Base-by-base conservation (phyloP, 495 filamentous ascomycete genomes). In the Tuber microsphaerosporum region DNA sequence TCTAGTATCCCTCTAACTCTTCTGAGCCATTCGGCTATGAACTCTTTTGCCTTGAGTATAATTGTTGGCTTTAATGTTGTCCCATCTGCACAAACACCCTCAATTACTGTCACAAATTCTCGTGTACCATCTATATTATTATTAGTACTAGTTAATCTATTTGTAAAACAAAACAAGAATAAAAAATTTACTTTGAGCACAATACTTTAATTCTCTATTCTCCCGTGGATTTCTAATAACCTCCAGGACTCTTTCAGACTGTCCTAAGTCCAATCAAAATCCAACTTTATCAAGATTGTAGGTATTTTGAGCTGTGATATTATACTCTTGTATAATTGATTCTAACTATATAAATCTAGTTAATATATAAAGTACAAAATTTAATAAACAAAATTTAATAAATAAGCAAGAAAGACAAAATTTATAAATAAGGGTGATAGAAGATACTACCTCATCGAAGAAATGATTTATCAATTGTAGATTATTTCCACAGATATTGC, bases 71-170 rank as follows among this genome's bases (percentile, higher is more conserved):
- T 45, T 41, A 71, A n/a, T 48, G 20, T 20, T 8, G 65, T 74
- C 10, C 72, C 72, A 22, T 39, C 51, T n/a, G 75, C 72, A n/a
- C 61, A 74, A 43, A 77, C 48, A 19, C 72, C 45, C 56, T 77
- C 72, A 41, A 71, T 69, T 1, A 73, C 65, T 1, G 75, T 74
- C 10, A 77, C 71, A 26, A 77, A 74, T 65, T 77, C 72, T 37
- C 65, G 20, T n/a, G 42, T 71, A 22, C 72, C 65, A 71, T 74
- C 70, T 45, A 22, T 31, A 17, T 16, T 41, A 39, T 39, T 7
- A 51, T 39, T 51, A 46, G 45, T 20, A 46, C 45, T 37, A 37
- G 2, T 37, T 2, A 37, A 37, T 37, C 34, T 37, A 37, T 37
- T 37, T 37, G 34, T 2, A 37, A 37, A 37, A n/a, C n/a, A n/a